Base-by-base conservation (phyloP, 805 yeast genomes). In the Yarrowia sp. region DNA sequence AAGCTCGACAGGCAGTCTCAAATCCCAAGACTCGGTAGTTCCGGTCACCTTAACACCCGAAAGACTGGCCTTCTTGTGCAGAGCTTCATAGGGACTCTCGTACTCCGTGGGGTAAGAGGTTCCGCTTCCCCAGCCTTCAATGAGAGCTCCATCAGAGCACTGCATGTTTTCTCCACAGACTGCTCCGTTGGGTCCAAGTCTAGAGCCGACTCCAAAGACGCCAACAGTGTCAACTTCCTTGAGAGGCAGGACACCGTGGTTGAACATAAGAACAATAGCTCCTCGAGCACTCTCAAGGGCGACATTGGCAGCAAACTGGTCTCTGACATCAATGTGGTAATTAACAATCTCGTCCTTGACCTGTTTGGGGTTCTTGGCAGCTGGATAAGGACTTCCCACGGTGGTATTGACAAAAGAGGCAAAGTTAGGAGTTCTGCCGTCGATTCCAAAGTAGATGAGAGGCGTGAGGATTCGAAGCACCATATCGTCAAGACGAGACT, bases 61-160 rank as follows among this genome's bases (percentile, higher is more conserved):
- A 12, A 36, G 42, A 14, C 17, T 13, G 5, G 43, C 33, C 74
- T 2, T 88, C 87, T 69, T 79, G 79, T 40, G 76, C 74, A 87
- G 81, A 0, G 86, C 88, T 72, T 85, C 87, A 68, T 80, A 80
- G 0, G 90, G 89, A 0, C 88, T 82, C 20, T 84, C 78, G 7
- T 85, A 83, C 73, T 78, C 84, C 2, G 87, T 86, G 52, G 84
- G 82, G 70, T 80, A 82, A 10, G 82, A 87, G 7, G 87, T 79
- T 1, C 88, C 86, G 2, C 90, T 86, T 0, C 90, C 91, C 87
- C 90, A 85, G 12, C 90, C 90, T 34, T 83, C 79, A 30, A 85
- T 83, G 46, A 86, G 73, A 0, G 85, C 82, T 2, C 90, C 90
- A 68, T 83, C 80, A 7, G 79, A 79, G 69, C 85, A 81, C 63